These are phyloP conservation scores for Pyrus pyrifolia DNA, from an alignment of 306 rosid species.

Conservation along the genomic window DNA sequence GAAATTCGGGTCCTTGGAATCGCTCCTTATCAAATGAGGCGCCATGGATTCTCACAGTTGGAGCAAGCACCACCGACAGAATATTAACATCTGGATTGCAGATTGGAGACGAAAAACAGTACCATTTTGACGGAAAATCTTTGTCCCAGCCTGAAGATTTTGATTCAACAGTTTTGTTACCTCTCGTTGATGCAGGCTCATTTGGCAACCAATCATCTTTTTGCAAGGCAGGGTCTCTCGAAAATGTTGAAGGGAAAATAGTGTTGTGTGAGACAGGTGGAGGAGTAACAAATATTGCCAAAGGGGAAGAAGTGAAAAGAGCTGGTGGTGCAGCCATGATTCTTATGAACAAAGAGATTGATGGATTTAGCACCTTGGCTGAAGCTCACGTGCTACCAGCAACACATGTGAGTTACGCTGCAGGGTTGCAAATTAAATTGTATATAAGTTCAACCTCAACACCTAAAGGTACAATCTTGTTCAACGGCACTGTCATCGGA, in stretches of 20 bases:
- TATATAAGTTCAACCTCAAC: conserved; percentile 22
- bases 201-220: conserved; percentile 11
- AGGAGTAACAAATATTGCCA: neutral
- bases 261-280: conserved; percentile 44
- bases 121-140: conserved; percentile 26
- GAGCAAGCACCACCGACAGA: conserved; percentile 46
- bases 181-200: conserved; percentile 37
- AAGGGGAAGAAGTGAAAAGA: conserved; percentile 30
- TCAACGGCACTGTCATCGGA: conserved; percentile 47
- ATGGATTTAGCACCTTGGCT: conserved; percentile 25
- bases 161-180: conserved; percentile 1
- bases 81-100: neutral
- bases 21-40: conserved; percentile 44
- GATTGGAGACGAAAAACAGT: neutral
- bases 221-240: conserved; percentile 25
- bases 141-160: conserved; percentile 26
- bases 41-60: conserved; percentile 50
- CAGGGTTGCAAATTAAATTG: conserved; percentile 26
- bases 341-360: neutral
- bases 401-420: conserved; percentile 25
- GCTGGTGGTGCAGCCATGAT: conserved; percentile 50
- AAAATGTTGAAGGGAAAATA: conserved; percentile 32
- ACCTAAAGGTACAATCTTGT: conserved; percentile 33
- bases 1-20: conserved; percentile 47
- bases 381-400: conserved; percentile 34